Evolutionary conservation across 1,284 basidiomycete species (phyloP), one percentile per base, ranked within the genome.

Genomic region (Hortiboletus rubellus): DNA sequence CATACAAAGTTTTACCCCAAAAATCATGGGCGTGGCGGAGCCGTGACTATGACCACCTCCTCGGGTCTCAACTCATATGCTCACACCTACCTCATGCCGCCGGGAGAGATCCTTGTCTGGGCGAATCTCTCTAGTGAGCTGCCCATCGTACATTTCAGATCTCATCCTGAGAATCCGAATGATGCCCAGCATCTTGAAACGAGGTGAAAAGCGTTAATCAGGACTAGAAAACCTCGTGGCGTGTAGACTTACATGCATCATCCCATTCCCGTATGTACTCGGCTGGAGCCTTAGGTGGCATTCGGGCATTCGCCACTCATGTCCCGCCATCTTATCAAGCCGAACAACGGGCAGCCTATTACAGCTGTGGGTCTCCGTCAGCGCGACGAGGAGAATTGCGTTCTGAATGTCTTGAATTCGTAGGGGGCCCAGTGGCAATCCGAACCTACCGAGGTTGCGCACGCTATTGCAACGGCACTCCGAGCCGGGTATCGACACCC

Each of bases 401-500:
- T 36, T 15, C 12, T 50, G n/a, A 50, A 22, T 34, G 11, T 18
- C 27, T 5, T 18, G n/a, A 44, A 41, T 50, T 34, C 42, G 43
- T 65, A 86, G 88, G 90, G 18, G 93, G 91, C 15, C 22, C 22
- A 22, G 22, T 94, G 90, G 91, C 85, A 91, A 71, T 86, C 88
- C 11, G 82, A 84, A 64, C 78, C 87, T 15, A 85, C 87, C 47
- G 84, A 92, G 65, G 90, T 91, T 31, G 75, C 76, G 22, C 66
- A 73, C 45, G 91, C 90, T 2, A 92, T 94, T 44, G 79, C 82
- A 55, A 82, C 84, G 63, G 91, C 91, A 1, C 72, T 94, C 63
- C 88, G 87, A 65, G 82, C 83, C 62, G 91, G 91, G 8, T 93
- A 92, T 73, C 79, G 85, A 61, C 90, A 91, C 69, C 83, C 93